Conservation (phyloP, 306 rosid genomes). For the Gillenia trifoliata region DNA sequence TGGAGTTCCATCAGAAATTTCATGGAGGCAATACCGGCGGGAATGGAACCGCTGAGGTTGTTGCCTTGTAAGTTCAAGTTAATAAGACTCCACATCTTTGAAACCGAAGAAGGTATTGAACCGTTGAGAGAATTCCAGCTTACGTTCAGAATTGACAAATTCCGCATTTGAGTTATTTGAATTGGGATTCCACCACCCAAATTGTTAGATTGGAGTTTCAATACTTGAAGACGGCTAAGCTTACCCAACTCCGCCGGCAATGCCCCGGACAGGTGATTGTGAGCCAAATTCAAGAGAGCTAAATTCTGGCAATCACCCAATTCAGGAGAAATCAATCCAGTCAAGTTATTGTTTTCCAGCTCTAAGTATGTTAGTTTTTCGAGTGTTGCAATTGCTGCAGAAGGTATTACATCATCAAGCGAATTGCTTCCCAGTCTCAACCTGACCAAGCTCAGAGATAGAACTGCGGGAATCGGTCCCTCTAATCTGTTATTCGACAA, state of each 20-base stretch:
- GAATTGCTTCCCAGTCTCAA: slow-evolving; percentile 64
- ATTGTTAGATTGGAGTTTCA: slow-evolving; percentile 56
- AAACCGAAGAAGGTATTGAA: slow-evolving; percentile 45
- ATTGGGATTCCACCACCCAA: slow-evolving; percentile 53
- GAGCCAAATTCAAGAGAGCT: slow-evolving; percentile 64
- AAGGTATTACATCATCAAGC: slow-evolving; percentile 41
- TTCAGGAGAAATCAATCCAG: slow-evolving; percentile 40
- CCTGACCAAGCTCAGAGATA: slow-evolving; percentile 47
- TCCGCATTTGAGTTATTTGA: slow-evolving; percentile 23
- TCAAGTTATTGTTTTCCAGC: slow-evolving; percentile 46
- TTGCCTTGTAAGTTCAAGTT: slow-evolving; percentile 50
- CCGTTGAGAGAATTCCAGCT: slow-evolving; percentile 67
- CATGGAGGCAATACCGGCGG: slow-evolving; percentile 24
- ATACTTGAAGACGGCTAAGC: slow-evolving; percentile 50
- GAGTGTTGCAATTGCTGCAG: neutral
- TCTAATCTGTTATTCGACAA: slow-evolving; percentile 42
- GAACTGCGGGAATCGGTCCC: slow-evolving; percentile 37
- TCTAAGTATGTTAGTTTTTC: slow-evolving; percentile 50
- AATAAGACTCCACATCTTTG: slow-evolving; percentile 29
- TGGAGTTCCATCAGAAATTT: slow-evolving; percentile 47
- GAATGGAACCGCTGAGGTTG: slow-evolving; percentile 55
- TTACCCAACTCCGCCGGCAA: slow-evolving; percentile 48
- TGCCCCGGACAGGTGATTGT: slow-evolving; percentile 39
- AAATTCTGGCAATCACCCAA: slow-evolving; percentile 42
- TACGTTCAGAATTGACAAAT: slow-evolving; percentile 42